A percentile compares a stretch with the other conserved stretches of the same genome.
Conservation (phyloP, 1,284 basidiomycete genomes). For the Sporisorium reilianum region DNA sequence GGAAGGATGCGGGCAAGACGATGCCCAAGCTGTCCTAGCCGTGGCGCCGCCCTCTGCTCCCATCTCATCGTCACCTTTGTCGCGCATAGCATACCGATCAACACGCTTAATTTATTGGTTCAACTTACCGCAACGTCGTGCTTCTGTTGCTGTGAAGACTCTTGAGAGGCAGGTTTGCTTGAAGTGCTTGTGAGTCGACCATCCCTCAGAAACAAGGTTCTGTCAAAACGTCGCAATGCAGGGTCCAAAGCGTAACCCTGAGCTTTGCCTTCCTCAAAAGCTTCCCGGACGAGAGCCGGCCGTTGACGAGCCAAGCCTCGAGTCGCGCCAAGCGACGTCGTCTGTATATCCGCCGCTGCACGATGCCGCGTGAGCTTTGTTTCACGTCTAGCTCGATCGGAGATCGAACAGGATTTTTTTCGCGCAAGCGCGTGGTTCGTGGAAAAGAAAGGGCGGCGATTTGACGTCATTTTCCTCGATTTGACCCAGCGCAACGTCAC, state of each 20-base stretch:
- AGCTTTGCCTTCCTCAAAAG: background rate
- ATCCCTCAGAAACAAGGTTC: background rate
- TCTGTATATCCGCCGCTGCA: too few relatives aligned
- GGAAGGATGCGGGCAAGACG: conserved; percentile 54
- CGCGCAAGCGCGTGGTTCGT: too few relatives aligned
- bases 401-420: background rate
- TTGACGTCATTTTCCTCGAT: background rate
- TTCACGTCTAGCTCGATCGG: background rate
- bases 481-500: background rate
- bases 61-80: too few relatives aligned
- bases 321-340: too few relatives aligned
- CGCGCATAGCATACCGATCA: too few relatives aligned
- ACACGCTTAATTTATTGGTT: too few relatives aligned
- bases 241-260: background rate
- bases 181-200: too few relatives aligned
- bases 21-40: conserved; percentile 23
- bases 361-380: background rate
- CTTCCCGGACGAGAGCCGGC: background rate
- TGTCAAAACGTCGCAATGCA: background rate
- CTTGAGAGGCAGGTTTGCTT: too few relatives aligned
- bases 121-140: too few relatives aligned
- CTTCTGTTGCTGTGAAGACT: too few relatives aligned
- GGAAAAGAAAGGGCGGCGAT: too few relatives aligned
- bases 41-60: too few relatives aligned
- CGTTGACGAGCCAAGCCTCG: background rate